A percentile compares a stretch with the other conserved stretches of the same genome.
Conservation (phyloP, 1,284 basidiomycete species). For the Papiliotrema flavescens region DNA sequence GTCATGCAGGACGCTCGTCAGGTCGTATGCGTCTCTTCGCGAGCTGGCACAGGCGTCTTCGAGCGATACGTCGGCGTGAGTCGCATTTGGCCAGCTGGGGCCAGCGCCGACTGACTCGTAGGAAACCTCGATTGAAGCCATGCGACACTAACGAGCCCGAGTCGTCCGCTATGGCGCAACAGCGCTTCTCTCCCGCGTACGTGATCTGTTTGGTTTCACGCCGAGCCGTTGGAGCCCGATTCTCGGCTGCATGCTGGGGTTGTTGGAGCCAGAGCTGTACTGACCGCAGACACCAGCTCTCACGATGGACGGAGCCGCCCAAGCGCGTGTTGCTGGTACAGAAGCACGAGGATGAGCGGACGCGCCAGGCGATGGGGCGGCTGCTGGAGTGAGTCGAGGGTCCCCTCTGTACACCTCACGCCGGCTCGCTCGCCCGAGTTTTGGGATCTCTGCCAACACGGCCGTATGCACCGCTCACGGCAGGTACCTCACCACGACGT, state of each 20-base stretch:
- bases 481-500: constrained; percentile 26
- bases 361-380: constrained; percentile 46
- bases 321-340: constrained; percentile 53
- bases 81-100: too few relatives aligned
- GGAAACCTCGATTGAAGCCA: constrained; percentile 14
- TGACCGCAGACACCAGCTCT: constrained; percentile 25
- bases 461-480: too few relatives aligned
- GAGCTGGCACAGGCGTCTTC: too few relatives aligned
- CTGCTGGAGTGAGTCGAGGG: constrained; percentile 43
- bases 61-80: too few relatives aligned
- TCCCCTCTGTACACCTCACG: not conserved
- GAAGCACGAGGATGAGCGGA: constrained; percentile 51
- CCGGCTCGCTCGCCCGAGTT: not conserved
- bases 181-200: constrained; percentile 13
- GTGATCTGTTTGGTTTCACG: not conserved
- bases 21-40: too few relatives aligned
- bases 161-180: constrained; percentile 19
- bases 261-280: not conserved
- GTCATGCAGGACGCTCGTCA: too few relatives aligned
- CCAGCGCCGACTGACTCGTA: constrained; percentile 2
- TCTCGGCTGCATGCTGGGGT: not conserved
- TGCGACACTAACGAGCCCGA: constrained; percentile 10
- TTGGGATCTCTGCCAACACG: too few relatives aligned
- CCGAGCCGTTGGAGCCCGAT: too few relatives aligned
- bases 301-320: constrained; percentile 34